Evolutionary conservation across 106 monocot genomes (phyloP), one percentile per base, ranked within the genome.

Genomic region (Acorus gramineus): DNA sequence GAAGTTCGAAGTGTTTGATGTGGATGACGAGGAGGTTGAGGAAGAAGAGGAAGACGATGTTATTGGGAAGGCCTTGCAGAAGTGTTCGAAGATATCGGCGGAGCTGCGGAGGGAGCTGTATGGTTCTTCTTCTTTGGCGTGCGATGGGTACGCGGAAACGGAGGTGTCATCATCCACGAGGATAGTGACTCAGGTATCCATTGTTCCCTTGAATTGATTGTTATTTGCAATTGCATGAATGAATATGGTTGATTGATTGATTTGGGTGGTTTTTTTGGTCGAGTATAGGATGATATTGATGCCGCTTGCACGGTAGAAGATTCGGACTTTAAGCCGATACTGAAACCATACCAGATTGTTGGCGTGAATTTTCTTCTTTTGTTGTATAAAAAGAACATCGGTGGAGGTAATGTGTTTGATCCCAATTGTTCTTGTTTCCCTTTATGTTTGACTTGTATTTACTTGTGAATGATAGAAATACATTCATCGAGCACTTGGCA

Each of bases 281-380:
- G 64, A 2, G 71, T 2, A 69, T 64, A 98, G 96, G 96, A 91
- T 58, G 96, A 98, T 50, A 60, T 98, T 43, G 52, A 73, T 72
- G 85, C 62, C 0, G 85, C 83, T 11, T 98, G 87, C 68, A 46
- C 66, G 13, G 63, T 72, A 7, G 71, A 85, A 50, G 80, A 81
- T 6, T 78, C 76, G 4, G 85, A 74, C 13, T 91, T 98, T 52
- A 70, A 85, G 66, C 87, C 82, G 6, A 67, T 70, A 47, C 72
- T 98, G 49, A 98, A 98, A 74, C 96, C 96, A 57, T 98, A 98
- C 64, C 96, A 98, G 82, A 78, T 98, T 50, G 96, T 98, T 46
- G 96, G 96, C 6, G 96, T 98, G 50, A 98, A 98, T 66, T 98
- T 98, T 73, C 82, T 98, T 69, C 72, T 98, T 51, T 73, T 98